Percentiles rank a stretch among this genome's conserved stretches.
Evolutionary conservation across 2,329 filamentous ascomycete genomes (phyloP).

Genomic region (Colletotrichum caudatum): DNA sequence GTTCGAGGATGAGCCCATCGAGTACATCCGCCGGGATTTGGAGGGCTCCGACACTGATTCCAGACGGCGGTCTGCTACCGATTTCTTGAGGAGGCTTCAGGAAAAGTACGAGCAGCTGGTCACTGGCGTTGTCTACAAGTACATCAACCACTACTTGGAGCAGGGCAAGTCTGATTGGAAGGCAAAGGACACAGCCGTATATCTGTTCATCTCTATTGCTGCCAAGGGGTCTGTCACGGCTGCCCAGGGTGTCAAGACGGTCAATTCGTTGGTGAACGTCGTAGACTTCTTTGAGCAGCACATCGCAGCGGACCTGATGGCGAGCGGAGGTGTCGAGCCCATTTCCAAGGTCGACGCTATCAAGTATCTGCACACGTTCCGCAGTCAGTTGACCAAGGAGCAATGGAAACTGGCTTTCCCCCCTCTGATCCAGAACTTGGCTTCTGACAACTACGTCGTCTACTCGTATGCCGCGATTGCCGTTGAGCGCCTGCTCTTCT

Average conservation of each 20-base stretch:
- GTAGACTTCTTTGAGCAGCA: conserved; percentile 95
- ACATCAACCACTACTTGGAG: conserved; percentile 87
- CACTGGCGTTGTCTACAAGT: conserved; percentile 86
- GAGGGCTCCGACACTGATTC: conserved; percentile 98
- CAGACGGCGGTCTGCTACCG: conserved; percentile 88
- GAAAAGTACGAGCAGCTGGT: conserved; percentile 89
- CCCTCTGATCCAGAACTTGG: conserved; percentile 90
- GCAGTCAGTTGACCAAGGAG: conserved; percentile 90
- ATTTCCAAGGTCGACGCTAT: conserved; percentile 98
- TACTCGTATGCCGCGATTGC: conserved; percentile 98
- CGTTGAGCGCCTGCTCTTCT: conserved; percentile 90
- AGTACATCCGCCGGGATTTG: conserved; percentile 94
- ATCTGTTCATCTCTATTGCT: conserved; percentile 93
- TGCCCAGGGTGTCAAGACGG: conserved; percentile 88
- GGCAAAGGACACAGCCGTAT: conserved; percentile 97
- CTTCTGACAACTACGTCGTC: conserved; percentile 91
- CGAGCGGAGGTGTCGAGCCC: conserved; percentile 76
- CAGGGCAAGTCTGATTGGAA: conserved; percentile 91
- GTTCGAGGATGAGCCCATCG: conserved; percentile 98
- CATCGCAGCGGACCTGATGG: conserved; percentile 87
- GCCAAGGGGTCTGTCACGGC: conserved; percentile 90
- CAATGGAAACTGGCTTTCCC: conserved; percentile 93
- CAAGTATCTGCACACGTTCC: conserved; percentile 97
- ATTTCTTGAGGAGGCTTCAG: conserved; percentile 90
- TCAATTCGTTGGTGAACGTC: conserved; percentile 88